Percentiles rank a stretch among this genome's conserved stretches.
phyloP scores from a whole-genome alignment of 164 flowering plant genomes.

The Umbellularia californica region DNA sequence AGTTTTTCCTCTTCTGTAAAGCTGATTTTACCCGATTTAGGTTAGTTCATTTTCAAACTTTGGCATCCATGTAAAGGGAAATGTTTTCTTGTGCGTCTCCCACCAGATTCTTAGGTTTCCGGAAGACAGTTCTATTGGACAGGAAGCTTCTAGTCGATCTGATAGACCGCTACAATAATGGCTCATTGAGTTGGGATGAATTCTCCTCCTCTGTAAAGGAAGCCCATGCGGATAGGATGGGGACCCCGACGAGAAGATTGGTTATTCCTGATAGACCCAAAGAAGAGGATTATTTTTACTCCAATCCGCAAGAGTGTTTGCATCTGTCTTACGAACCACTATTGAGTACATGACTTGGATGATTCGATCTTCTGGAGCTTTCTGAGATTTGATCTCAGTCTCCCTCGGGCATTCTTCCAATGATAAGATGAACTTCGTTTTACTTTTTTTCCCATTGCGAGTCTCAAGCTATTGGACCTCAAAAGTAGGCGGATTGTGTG shows the following conservation, averaged over 20 bases:
- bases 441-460: background rate
- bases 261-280: conserved; percentile 80
- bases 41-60: background rate
- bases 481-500: background rate
- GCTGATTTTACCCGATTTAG: background rate
- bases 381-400: too few relatives aligned
- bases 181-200: conserved; percentile 60
- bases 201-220: conserved; percentile 65
- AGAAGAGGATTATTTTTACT: conserved; percentile 81
- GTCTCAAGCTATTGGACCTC: too few relatives aligned
- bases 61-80: background rate
- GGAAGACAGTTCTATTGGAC: conserved; percentile 68
- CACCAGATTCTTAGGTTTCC: conserved; percentile 69
- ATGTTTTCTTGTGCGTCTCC: background rate
- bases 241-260: conserved; percentile 52
- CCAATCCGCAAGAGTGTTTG: conserved; percentile 87
- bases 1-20: background rate
- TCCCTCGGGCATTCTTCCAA: background rate
- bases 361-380: background rate
- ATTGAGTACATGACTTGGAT: background rate
- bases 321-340: conserved; percentile 27
- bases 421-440: background rate
- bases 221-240: conserved; percentile 62
- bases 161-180: conserved; percentile 58
- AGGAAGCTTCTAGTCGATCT: conserved; percentile 66